A percentile compares a stretch with the other conserved stretches of the same genome.
Evolutionary conservation across 2,329 filamentous ascomycete genomes (phyloP).

Genomic region (Helotiales sp.): DNA sequence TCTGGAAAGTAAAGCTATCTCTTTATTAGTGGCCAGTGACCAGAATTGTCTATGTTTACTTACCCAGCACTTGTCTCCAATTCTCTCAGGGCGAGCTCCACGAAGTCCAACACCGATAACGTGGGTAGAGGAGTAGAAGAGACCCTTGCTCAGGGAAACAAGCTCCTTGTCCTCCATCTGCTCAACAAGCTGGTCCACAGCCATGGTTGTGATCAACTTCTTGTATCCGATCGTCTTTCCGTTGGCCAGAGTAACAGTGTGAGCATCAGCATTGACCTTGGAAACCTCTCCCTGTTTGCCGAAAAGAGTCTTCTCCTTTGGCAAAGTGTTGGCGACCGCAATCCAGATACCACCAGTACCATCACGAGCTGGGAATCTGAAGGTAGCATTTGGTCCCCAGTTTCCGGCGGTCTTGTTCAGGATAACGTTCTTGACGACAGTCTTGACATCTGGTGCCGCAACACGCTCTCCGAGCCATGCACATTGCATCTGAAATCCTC

Average conservation of each 20-base stretch:
- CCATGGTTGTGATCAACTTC: conserved; percentile 95
- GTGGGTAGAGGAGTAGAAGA: conserved; percentile 97
- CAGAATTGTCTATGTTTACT: conserved; percentile 39
- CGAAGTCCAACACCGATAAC: conserved; percentile 96
- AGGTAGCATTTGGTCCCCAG: conserved; percentile 98
- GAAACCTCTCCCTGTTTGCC: conserved; percentile 83
- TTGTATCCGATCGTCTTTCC: conserved; percentile 89
- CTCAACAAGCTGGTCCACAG: conserved; percentile 86
- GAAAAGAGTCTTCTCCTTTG: conserved; percentile 88
- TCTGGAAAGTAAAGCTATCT: conserved; percentile 93
- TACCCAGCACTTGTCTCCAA: conserved; percentile 99
- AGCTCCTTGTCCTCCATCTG: conserved; percentile 88
- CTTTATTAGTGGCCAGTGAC: neutral
- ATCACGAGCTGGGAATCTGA: conserved; percentile 94
- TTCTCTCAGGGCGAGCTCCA: conserved; percentile 88
- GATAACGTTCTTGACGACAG: conserved; percentile 90
- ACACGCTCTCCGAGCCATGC: conserved; percentile 98
- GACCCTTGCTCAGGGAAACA: conserved; percentile 79
- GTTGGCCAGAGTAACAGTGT: conserved; percentile 80
- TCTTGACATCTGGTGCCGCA: conserved; percentile 94
- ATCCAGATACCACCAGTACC: conserved; percentile 99
- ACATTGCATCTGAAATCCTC: conserved; percentile 84
- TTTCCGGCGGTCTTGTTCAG: conserved; percentile 94
- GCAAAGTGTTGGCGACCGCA: conserved; percentile 89
- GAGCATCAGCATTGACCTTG: conserved; percentile 85